Percentiles rank a stretch among this genome's conserved stretches.
Conservation (phyloP, 2,329 filamentous ascomycete genomes). For the Hypoxylon rubiginosum region DNA sequence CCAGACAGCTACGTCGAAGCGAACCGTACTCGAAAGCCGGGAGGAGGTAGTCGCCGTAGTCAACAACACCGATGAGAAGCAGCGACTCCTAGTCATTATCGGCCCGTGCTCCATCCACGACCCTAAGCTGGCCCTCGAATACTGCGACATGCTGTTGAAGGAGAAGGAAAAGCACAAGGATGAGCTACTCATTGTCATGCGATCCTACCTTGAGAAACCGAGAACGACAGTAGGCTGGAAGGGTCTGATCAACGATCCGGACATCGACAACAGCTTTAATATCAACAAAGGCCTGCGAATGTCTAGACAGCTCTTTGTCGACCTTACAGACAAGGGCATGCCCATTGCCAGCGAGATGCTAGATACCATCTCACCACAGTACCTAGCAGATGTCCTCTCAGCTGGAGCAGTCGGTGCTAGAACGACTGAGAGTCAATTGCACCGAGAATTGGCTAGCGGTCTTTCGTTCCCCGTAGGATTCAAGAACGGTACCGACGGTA, state of each 20-base stretch:
- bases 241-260: constrained; percentile 97
- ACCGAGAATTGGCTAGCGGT: constrained; percentile 93
- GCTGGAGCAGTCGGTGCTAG: constrained; percentile 95
- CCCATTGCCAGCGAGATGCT: constrained; percentile 98
- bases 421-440: constrained; percentile 95
- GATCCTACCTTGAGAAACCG: constrained; percentile 98
- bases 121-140: constrained; percentile 88
- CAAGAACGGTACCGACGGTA: constrained; percentile 99
- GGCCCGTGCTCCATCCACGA: constrained; percentile 99
- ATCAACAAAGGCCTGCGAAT: constrained; percentile 97
- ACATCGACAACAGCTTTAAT: constrained; percentile 98
- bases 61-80: constrained; percentile 73
- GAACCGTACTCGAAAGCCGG: constrained; percentile 72
- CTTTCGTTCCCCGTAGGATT: constrained; percentile 98
- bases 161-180: constrained; percentile 90
- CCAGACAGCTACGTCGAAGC: constrained; percentile 68
- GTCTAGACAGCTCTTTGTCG: constrained; percentile 90
- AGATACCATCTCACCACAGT: constrained; percentile 98
- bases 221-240: constrained; percentile 99
- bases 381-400: constrained; percentile 90
- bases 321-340: constrained; percentile 92
- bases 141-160: constrained; percentile 85
- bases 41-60: constrained; percentile 77
- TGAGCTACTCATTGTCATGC: constrained; percentile 96
- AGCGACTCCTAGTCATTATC: constrained; percentile 79